phyloP scores from a whole-genome alignment of 345 rosid genomes.

The Psidium friedrichsthalianum region DNA sequence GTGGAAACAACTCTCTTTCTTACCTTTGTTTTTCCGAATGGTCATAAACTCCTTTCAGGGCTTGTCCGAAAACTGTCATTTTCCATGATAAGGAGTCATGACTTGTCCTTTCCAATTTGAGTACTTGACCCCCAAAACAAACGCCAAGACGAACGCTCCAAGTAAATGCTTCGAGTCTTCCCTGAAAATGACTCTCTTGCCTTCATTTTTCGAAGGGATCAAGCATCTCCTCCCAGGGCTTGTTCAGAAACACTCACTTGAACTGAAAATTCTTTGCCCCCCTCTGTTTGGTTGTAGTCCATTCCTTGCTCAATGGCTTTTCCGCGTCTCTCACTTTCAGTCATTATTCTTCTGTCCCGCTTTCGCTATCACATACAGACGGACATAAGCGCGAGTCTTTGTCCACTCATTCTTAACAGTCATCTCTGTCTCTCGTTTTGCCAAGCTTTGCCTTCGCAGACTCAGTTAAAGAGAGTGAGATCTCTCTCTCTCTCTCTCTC shows the following conservation, averaged over 20 bases:
- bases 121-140: background rate
- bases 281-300: background rate
- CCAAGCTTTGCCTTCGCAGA: too few species aligned
- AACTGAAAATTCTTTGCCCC: background rate
- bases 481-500: too few species aligned
- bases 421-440: too few species aligned
- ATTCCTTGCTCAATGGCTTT: background rate
- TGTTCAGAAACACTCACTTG: background rate
- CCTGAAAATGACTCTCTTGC: background rate
- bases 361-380: too few species aligned
- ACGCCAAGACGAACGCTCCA: conserved; percentile 3
- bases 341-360: too few species aligned
- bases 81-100: background rate
- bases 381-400: too few species aligned
- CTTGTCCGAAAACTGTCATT: background rate
- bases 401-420: too few species aligned
- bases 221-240: background rate
- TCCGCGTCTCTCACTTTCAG: too few species aligned
- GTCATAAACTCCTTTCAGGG: background rate
- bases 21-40: background rate
- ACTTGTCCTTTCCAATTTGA: background rate
- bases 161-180: conserved; percentile 5
- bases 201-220: background rate
- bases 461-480: too few species aligned
- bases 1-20: background rate